Evolutionary conservation across 192 early-diverging fungal genomes (phyloP).

Genomic region (Coemansia erecta): DNA sequence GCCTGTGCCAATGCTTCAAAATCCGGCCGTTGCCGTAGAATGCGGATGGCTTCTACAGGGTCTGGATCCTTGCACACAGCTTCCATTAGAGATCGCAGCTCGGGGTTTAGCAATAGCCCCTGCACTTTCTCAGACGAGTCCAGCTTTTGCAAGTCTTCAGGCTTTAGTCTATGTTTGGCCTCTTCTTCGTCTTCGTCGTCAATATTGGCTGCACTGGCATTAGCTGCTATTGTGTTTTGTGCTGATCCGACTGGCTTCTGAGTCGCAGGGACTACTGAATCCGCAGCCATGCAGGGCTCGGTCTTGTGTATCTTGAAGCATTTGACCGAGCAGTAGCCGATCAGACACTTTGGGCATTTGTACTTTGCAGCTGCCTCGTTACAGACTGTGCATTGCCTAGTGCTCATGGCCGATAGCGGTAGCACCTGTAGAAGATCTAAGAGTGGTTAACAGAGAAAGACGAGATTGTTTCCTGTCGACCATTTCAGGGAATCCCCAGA

Average conservation of each 20-base stretch:
- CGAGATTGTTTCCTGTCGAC: too few relatives aligned
- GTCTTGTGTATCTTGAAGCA: conserved; percentile 45
- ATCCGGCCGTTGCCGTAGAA: conserved; percentile 36
- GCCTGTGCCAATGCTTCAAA: conserved; percentile 45
- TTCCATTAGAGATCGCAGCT: conserved; percentile 24
- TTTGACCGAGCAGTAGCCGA: conserved; percentile 45
- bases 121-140: conserved; percentile 14
- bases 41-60: conserved; percentile 38
- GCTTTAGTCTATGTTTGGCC: conserved; percentile 24
- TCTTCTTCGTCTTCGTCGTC: conserved; percentile 32
- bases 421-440: neutral
- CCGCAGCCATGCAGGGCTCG: conserved; percentile 24
- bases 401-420: conserved; percentile 4
- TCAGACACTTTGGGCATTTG: conserved; percentile 44
- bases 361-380: conserved; percentile 36
- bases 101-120: conserved; percentile 24
- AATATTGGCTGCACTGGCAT: neutral
- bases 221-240: neutral
- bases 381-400: conserved; percentile 35
- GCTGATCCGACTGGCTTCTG: neutral
- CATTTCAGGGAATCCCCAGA: too few relatives aligned
- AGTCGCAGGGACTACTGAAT: neutral
- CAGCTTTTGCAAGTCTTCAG: conserved; percentile 28
- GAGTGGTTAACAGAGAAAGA: neutral
- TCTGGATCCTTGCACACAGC: conserved; percentile 24